phyloP scores from a whole-genome alignment of 129 eudicot genomes.

The Saussurea involucrata region DNA sequence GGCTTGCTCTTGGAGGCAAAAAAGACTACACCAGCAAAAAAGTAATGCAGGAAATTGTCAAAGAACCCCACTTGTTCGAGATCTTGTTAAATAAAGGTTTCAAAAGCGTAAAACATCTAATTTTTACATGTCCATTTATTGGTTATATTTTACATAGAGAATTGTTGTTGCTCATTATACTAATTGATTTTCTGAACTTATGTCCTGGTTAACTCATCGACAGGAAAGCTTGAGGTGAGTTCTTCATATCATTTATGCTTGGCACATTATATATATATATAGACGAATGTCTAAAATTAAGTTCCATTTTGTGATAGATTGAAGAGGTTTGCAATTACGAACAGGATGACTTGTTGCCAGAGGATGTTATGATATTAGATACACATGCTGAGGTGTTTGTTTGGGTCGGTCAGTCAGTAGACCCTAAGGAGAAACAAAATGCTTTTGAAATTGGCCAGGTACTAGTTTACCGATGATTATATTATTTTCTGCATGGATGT shows the following conservation, averaged over 20 bases:
- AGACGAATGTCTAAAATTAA: neutral
- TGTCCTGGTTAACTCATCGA: conserved; percentile 32
- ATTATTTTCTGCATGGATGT: neutral
- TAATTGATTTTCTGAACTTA: conserved; percentile 27
- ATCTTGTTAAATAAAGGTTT: conserved; percentile 63
- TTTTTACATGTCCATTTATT: neutral
- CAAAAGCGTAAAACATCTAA: neutral
- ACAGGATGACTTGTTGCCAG: conserved; percentile 93
- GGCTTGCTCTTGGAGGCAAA: conserved; percentile 97
- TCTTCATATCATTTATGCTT: conserved; percentile 1
- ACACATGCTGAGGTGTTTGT: conserved; percentile 90
- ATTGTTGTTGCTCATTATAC: conserved; percentile 20
- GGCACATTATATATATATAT: neutral
- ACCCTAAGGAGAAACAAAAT: conserved; percentile 74
- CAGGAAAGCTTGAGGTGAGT: conserved; percentile 90
- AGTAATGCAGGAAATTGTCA: conserved; percentile 47
- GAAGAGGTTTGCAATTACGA: conserved; percentile 90
- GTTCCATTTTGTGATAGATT: conserved; percentile 35
- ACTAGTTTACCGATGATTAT: conserved; percentile 3
- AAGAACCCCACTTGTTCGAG: conserved; percentile 83
- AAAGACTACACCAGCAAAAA: conserved; percentile 77
- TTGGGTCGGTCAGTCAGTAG: conserved; percentile 94
- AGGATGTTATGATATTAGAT: conserved; percentile 87
- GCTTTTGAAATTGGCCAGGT: conserved; percentile 89
- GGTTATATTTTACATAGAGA: neutral